Evolutionary conservation across 768 basidiomycete species (phyloP).

Genomic region (Pleurotus citrinopileatus): DNA sequence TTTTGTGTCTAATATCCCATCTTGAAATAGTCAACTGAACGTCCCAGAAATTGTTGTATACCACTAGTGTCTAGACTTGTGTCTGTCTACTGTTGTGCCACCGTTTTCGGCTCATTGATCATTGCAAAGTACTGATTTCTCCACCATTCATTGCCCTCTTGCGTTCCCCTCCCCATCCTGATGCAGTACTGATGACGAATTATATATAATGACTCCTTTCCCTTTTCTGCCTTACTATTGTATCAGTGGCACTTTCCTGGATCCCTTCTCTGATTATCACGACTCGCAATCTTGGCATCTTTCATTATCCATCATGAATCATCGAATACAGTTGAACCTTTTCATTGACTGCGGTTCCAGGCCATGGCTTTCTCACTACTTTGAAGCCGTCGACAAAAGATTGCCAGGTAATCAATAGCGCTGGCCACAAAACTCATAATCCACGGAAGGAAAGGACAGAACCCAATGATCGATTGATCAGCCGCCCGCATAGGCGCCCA

Average conservation of each 20-base stretch:
- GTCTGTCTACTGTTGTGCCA: background rate
- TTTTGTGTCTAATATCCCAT: background rate
- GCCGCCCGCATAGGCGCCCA: too few species aligned
- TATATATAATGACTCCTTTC: background rate
- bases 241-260: constrained; percentile 5
- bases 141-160: background rate
- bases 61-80: background rate
- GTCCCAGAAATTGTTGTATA: constrained; percentile 6
- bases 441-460: too few species aligned
- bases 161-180: too few species aligned
- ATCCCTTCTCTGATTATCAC: background rate
- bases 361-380: too few species aligned
- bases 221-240: background rate
- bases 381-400: too few species aligned
- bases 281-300: background rate
- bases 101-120: background rate
- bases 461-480: too few species aligned
- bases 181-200: background rate
- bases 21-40: background rate
- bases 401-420: too few species aligned
- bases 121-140: background rate
- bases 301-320: too few species aligned
- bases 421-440: too few species aligned
- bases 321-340: too few species aligned
- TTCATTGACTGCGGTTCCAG: too few species aligned